Base-by-base conservation (phyloP, 306 rosid species). In the Cercis canadensis region DNA sequence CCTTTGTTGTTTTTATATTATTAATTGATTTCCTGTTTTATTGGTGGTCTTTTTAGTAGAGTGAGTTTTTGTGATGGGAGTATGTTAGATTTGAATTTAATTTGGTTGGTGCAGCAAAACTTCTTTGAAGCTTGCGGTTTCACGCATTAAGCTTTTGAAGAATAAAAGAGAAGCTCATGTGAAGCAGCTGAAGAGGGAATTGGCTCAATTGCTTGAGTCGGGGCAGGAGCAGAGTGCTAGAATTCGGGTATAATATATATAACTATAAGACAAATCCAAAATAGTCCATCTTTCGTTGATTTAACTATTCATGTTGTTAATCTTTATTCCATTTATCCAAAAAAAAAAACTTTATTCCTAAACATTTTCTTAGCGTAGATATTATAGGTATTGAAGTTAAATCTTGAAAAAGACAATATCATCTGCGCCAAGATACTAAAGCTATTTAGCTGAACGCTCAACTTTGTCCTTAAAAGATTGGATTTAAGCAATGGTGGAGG, bases 201-300 rank as follows among this genome's bases (percentile, higher is more conserved):
- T 94, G 81, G 97, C 97, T 11, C 84, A 89, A 73, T 75, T 94
- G 85, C 89, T 89, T 6, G 84, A 86, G 83, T 78, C 87, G 51
- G 97, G 97, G 46, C 96, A 94, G 80, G 87, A 84, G 11, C 94
- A 79, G 68, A 90, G 95, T 51, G 96, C 97, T 73, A 82, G 95
- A 76, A 90, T 88, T 67, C 72, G 92, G 88, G 97, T 90, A 81
- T 72, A 45, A 51, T 45, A 45, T 40, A 29, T 17, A 40, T 69
- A 14, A 49, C 29, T 3, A 44, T 76, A 5, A n/a, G 9, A 47
- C 43, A 7, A 63, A 16, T 56, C 12, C 29, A 17, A 62, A 18
- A 18, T 45, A 18, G 0, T 11, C 10, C 31, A 11, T 7, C 51
- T 34, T 63, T 55, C 24, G 47, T 71, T 69, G 16, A 72, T 68